Evolutionary conservation across 2,329 filamentous ascomycete genomes (phyloP).

Genomic region (Chalara sp.): DNA sequence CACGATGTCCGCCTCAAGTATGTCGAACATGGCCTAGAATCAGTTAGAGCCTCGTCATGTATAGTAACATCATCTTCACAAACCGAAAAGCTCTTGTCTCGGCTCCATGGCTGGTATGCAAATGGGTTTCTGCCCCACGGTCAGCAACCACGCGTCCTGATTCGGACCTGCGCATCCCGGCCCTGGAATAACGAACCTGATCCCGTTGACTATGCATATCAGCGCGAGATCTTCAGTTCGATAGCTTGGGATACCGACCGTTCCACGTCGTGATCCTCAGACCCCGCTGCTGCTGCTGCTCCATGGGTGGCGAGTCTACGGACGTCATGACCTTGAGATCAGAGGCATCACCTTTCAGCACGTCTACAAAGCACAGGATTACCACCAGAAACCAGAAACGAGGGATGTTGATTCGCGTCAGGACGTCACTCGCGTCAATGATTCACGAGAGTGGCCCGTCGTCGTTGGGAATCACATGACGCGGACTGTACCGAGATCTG

Average conservation of each 20-base stretch:
- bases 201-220: constrained; percentile 61
- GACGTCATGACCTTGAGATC: background rate
- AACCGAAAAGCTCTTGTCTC: constrained; percentile 63
- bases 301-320: constrained; percentile 5
- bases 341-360: background rate
- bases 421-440: constrained; percentile 3
- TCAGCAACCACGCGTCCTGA: background rate
- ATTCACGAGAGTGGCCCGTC: constrained; percentile 26
- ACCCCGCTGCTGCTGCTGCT: constrained; percentile 52
- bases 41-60: too few relatives aligned
- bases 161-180: background rate
- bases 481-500: too few relatives aligned
- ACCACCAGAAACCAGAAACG: background rate
- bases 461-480: constrained; percentile 3
- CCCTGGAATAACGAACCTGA: constrained; percentile 50
- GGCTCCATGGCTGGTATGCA: constrained; percentile 76
- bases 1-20: constrained; percentile 85
- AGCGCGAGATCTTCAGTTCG: constrained; percentile 2
- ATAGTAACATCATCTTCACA: constrained; percentile 4
- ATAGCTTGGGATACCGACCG: constrained; percentile 41
- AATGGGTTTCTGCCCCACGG: constrained; percentile 63
- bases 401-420: background rate
- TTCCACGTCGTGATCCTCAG: constrained; percentile 85
- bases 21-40: constrained; percentile 81
- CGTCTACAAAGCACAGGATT: background rate